phyloP scores from a whole-genome alignment of 2,329 filamentous ascomycete genomes.

The Lasiodiplodia gonubiensis region DNA sequence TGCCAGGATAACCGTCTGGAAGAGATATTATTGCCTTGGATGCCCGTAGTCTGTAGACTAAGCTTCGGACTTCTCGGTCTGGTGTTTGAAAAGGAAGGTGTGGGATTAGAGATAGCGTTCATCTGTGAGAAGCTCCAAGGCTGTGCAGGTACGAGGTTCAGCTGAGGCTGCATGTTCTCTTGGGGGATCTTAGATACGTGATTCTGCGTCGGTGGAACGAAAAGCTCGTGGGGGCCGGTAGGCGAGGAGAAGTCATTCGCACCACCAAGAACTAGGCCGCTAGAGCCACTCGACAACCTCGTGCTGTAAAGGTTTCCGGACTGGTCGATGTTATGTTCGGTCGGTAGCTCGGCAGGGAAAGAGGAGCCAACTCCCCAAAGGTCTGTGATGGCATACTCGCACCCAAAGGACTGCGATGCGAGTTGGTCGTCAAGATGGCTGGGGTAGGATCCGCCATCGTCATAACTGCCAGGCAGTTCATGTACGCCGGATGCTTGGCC shows the following conservation, averaged over 20 bases:
- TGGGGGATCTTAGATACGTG: neutral
- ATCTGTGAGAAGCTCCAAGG: too few relatives aligned
- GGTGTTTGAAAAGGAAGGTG: neutral
- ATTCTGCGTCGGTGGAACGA: neutral
- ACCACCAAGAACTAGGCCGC: neutral
- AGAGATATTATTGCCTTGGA: neutral
- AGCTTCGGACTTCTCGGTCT: neutral
- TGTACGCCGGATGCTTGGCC: neutral
- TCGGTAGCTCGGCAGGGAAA: neutral
- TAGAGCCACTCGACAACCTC: too few relatives aligned
- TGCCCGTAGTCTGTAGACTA: neutral
- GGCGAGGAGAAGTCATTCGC: neutral
- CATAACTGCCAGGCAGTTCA: neutral
- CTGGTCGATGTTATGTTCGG: neutral
- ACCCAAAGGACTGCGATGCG: neutral
- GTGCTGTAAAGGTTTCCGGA: too few relatives aligned
- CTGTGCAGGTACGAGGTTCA: neutral
- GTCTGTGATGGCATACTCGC: neutral
- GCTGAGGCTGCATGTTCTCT: neutral
- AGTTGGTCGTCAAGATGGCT: neutral
- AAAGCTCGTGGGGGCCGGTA: neutral
- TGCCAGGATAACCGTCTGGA: neutral
- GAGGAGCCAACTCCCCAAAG: neutral
- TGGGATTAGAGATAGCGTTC: neutral
- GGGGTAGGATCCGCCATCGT: neutral